These are phyloP conservation scores for Nasturtium officinale DNA, from an alignment of 345 rosid species.

Conservation along the genomic window DNA sequence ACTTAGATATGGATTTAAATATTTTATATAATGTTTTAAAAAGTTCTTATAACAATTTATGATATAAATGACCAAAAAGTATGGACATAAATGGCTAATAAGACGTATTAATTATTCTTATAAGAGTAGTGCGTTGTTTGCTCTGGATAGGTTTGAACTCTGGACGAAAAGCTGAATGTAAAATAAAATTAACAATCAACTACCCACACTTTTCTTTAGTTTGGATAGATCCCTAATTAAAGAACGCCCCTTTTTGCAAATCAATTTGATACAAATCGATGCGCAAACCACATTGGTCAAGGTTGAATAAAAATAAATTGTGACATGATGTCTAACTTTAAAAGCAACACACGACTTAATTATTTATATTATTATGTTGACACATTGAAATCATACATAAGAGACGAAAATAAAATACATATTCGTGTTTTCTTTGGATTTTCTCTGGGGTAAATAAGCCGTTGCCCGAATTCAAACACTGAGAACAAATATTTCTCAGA, in stretches of 20 bases:
- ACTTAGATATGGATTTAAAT: too few species aligned
- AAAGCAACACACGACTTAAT: constrained; percentile 4
- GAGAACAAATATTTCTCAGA: constrained; percentile 36
- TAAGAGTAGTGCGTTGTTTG: too few species aligned
- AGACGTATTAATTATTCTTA: too few species aligned
- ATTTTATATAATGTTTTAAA: too few species aligned
- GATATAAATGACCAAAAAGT: too few species aligned
- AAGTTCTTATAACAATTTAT: too few species aligned
- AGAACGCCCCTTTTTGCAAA: background rate
- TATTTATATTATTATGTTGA: constrained; percentile 34
- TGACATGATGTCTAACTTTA: background rate
- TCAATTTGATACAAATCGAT: background rate
- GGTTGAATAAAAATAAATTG: background rate
- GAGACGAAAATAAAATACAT: constrained; percentile 36
- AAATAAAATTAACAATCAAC: constrained; percentile 2
- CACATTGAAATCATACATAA: constrained; percentile 30
- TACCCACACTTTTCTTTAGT: background rate
- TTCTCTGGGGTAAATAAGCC: constrained; percentile 26
- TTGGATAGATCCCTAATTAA: background rate
- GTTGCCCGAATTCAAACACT: constrained; percentile 35
- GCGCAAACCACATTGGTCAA: constrained; percentile 12
- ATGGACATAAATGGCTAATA: too few species aligned
- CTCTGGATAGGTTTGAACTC: too few species aligned
- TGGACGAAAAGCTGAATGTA: too few species aligned
- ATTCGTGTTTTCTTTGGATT: constrained; percentile 32